These are phyloP conservation scores for grape (Vitis vinifera) DNA, from an alignment of 164 flowering plant species.

Conservation along the genomic window ASM3070453v1 NC_081807.1:2910001-2910500, in stretches of 20 bases:
- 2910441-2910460: conserved; percentile 31
- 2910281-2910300: too few relatives aligned
- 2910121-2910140: background rate
- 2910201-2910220: too few relatives aligned
- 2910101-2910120: conserved; percentile 24
- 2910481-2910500: conserved; percentile 68
- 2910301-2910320: background rate
- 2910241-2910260: background rate
- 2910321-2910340: background rate
- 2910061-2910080: conserved; percentile 82
- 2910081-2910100: conserved; percentile 64
- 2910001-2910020: conserved; percentile 52
- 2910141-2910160: too few relatives aligned
- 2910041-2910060: conserved; percentile 49
- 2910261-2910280: background rate
- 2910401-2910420: conserved; percentile 68
- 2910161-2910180: too few relatives aligned
- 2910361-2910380: conserved; percentile 58
- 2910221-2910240: background rate
- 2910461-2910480: conserved; percentile 33
- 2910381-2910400: conserved; percentile 69
- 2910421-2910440: conserved; percentile 47
- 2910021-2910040: conserved; percentile 51
- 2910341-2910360: conserved; percentile 53
- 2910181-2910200: too few relatives aligned